phyloP scores from a whole-genome alignment of 371 early-diverging fungal genomes.

The Dentiscutata heterogama region DNA sequence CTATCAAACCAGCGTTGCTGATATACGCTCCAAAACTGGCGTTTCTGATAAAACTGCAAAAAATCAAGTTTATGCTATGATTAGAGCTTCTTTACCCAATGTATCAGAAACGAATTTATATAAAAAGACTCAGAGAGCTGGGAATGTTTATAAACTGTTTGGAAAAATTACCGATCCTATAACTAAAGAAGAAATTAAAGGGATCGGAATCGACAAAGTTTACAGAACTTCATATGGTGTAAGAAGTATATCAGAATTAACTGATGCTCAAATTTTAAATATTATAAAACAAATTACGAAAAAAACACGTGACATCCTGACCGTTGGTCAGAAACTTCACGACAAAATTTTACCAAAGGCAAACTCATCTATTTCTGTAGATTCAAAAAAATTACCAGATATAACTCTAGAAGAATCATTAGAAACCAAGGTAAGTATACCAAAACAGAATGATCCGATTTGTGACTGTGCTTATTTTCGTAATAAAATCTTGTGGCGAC shows the following conservation, averaged over 20 bases:
- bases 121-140: slow-evolving; percentile 18
- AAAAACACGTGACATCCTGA: background rate
- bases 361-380: background rate
- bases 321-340: background rate
- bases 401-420: background rate
- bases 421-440: background rate
- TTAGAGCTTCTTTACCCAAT: slow-evolving; percentile 4
- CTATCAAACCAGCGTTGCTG: slow-evolving; percentile 13
- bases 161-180: slow-evolving; percentile 20
- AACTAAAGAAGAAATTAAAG: slow-evolving; percentile 29
- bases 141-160: slow-evolving; percentile 11
- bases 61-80: slow-evolving; percentile 23
- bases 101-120: slow-evolving; percentile 17
- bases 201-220: slow-evolving; percentile 8
- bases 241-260: slow-evolving; percentile 38
- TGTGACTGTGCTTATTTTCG: background rate
- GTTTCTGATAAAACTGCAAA: slow-evolving; percentile 11
- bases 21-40: slow-evolving; percentile 19
- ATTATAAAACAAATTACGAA: slow-evolving; percentile 24
- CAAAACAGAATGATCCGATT: background rate
- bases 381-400: background rate
- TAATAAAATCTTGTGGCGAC: too few species aligned
- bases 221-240: slow-evolving; percentile 22
- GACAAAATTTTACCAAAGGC: background rate
- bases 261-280: slow-evolving; percentile 31